phyloP scores from a whole-genome alignment of 495 filamentous ascomycete genomes.

The Neurospora cerealis region DNA sequence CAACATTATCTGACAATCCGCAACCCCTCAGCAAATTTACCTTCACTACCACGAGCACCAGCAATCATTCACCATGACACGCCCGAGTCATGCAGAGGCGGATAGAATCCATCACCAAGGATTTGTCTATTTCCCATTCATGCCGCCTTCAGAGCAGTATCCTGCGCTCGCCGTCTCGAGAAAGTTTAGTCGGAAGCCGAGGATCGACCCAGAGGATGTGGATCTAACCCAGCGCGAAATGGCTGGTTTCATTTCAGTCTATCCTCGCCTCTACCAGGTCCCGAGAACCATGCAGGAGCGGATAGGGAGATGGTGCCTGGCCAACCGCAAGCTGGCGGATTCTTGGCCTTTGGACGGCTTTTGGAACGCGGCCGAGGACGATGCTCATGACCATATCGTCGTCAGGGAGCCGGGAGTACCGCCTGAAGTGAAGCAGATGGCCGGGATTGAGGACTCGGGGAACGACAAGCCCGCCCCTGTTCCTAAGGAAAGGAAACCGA shows the following conservation, averaged over 20 bases:
- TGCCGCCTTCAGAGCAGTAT: background rate
- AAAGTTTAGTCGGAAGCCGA: background rate
- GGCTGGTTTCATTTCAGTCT: background rate
- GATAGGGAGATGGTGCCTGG: background rate
- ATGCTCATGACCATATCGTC: background rate
- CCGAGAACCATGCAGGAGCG: background rate
- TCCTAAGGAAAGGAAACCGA: background rate
- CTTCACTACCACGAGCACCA: background rate
- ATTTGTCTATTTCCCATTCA: background rate
- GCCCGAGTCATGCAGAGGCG: background rate
- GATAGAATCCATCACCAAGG: background rate
- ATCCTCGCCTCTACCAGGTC: constrained; percentile 8
- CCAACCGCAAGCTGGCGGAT: background rate
- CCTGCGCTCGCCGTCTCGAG: background rate
- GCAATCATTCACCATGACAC: background rate
- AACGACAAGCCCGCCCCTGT: background rate
- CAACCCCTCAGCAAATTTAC: background rate
- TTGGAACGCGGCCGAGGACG: background rate
- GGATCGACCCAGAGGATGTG: background rate
- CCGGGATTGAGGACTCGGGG: background rate
- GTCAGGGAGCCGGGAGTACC: background rate
- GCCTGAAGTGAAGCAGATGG: background rate
- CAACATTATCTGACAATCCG: background rate
- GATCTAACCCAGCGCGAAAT: background rate
- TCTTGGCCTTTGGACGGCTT: background rate